Evolutionary conservation across 768 basidiomycete species (phyloP).

Genomic region (Mycena galopus): DNA sequence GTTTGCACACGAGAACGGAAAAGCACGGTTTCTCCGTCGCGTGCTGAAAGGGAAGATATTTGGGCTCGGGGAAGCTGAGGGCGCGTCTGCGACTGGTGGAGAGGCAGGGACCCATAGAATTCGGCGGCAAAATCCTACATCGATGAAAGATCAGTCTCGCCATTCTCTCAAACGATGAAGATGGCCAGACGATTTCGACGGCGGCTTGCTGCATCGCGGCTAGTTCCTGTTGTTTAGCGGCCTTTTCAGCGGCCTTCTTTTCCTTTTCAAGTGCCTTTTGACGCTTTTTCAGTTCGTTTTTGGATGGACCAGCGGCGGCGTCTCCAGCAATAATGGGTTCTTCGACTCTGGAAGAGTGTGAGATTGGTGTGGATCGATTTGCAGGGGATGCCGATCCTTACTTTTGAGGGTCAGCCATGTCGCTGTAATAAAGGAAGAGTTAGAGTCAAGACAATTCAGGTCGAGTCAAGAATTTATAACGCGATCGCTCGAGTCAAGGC

Average conservation of each 20-base stretch:
- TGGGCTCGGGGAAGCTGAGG: constrained; percentile 69
- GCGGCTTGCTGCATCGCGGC: constrained; percentile 76
- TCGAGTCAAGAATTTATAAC: background rate
- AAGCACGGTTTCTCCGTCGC: constrained; percentile 81
- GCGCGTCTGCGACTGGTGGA: constrained; percentile 92
- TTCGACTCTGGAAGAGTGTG: constrained; percentile 2
- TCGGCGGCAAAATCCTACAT: constrained; percentile 79
- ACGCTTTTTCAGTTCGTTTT: constrained; percentile 92
- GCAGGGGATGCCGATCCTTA: background rate
- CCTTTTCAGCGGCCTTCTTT: constrained; percentile 88
- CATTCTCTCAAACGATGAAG: constrained; percentile 14
- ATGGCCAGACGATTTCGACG: constrained; percentile 67
- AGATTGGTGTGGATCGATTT: background rate
- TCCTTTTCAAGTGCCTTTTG: constrained; percentile 94
- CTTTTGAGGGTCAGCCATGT: constrained; percentile 36
- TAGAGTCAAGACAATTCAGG: constrained; percentile 15
- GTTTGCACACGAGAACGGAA: constrained; percentile 94
- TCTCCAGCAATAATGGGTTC: constrained; percentile 39
- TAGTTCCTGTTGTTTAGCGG: constrained; percentile 81
- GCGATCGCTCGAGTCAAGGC: background rate
- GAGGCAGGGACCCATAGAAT: constrained; percentile 89
- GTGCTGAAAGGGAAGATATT: constrained; percentile 73
- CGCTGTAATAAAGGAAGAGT: constrained; percentile 13
- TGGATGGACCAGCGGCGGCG: constrained; percentile 70
- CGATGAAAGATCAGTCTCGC: constrained; percentile 15